Percentiles rank a stretch among this genome's conserved stretches.
Conservation (phyloP, 331 rosid genomes). For the Telfairia occidentalis region DNA sequence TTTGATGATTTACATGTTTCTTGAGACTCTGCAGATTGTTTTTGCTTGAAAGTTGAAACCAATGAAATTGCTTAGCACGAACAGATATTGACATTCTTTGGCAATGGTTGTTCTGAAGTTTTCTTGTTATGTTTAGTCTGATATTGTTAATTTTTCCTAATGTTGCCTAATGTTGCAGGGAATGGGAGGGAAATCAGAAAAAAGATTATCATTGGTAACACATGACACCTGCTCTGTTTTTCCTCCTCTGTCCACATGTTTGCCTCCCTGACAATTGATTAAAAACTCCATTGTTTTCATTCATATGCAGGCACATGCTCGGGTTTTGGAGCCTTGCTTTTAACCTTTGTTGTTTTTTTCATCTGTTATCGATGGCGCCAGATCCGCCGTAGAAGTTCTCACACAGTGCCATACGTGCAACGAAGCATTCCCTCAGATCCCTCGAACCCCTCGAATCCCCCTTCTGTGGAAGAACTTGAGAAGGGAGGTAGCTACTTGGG, state of each 20-base stretch:
- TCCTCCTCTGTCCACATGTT: background rate
- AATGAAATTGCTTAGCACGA: background rate
- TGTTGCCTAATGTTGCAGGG: slow-evolving; percentile 12
- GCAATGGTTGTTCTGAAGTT: background rate
- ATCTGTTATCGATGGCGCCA: slow-evolving; percentile 11
- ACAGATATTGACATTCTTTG: background rate
- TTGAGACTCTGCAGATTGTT: background rate
- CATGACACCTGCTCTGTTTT: background rate
- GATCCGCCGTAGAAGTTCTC: slow-evolving; percentile 20
- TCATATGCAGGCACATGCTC: slow-evolving; percentile 18
- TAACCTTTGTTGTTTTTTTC: background rate
- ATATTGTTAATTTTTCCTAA: background rate
- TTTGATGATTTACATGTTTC: background rate
- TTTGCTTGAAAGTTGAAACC: background rate
- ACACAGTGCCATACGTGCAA: background rate
- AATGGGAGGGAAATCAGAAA: background rate
- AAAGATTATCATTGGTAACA: slow-evolving; percentile 43
- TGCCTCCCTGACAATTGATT: background rate
- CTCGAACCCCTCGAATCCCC: slow-evolving; percentile 4
- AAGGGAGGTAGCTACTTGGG: slow-evolving; percentile 28
- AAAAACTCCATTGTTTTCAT: background rate
- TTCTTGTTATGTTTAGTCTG: background rate
- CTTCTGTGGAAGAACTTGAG: slow-evolving; percentile 24
- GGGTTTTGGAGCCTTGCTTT: background rate
- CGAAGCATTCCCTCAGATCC: background rate